Conservation (phyloP, 306 rosid species). For the Alnus glutinosa region DNA sequence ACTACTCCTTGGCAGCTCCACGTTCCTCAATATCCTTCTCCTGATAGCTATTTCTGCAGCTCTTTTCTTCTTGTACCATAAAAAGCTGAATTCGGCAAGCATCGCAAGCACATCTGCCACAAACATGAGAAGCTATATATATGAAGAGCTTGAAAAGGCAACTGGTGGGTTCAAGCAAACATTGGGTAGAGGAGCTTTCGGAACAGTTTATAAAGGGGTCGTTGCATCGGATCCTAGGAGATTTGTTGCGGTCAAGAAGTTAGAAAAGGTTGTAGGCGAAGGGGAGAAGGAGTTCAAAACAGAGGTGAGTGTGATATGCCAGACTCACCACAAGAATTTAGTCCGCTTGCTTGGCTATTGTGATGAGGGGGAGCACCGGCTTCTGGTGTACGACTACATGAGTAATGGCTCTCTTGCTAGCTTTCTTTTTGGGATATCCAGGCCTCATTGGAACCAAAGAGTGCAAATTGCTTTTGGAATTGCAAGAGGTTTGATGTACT, state of each 20-base stretch:
- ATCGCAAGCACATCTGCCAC: not conserved
- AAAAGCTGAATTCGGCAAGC: not conserved
- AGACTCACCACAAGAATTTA: too few species aligned
- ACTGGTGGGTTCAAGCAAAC: constrained; percentile 31
- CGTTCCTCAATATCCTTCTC: constrained; percentile 26
- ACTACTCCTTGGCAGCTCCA: constrained; percentile 35
- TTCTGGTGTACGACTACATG: too few species aligned
- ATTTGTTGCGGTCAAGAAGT: too few species aligned
- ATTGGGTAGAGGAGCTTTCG: constrained; percentile 29
- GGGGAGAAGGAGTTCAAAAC: too few species aligned
- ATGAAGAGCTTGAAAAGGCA: constrained; percentile 25
- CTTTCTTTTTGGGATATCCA: too few species aligned
- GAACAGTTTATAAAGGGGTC: constrained; percentile 9
- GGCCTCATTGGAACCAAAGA: too few species aligned
- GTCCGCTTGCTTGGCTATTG: too few species aligned
- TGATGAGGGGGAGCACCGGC: too few species aligned
- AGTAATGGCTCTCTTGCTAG: too few species aligned
- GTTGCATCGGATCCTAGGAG: too few species aligned
- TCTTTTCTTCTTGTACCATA: not conserved
- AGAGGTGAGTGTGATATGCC: too few species aligned
- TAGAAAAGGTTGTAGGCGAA: too few species aligned
- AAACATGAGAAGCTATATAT: constrained; percentile 4
- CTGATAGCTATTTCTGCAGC: not conserved
- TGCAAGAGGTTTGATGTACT: constrained; percentile 13
- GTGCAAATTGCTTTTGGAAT: not conserved